phyloP scores from a whole-genome alignment of 768 basidiomycete genomes.

The Mycena haematopus region DNA sequence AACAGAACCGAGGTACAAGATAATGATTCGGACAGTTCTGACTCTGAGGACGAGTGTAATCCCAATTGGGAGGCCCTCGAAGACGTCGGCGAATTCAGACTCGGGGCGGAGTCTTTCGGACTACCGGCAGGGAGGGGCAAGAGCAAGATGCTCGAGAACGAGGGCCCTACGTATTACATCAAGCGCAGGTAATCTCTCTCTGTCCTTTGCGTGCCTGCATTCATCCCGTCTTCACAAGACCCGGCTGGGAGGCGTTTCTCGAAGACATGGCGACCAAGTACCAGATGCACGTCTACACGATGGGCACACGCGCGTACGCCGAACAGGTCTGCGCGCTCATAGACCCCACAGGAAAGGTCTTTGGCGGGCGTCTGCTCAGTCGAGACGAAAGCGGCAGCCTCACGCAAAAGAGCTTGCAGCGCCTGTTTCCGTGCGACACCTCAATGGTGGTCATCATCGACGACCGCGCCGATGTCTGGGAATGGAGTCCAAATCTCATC shows the following conservation, averaged over 20 bases:
- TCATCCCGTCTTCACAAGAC: constrained; percentile 47
- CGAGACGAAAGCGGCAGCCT: constrained; percentile 97
- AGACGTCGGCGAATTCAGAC: constrained; percentile 88
- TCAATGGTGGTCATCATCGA: constrained; percentile 99
- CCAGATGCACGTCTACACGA: constrained; percentile 99
- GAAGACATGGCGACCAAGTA: constrained; percentile 75
- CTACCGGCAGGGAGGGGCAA: constrained; percentile 59
- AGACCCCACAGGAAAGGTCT: constrained; percentile 85
- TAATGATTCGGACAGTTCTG: constrained; percentile 44
- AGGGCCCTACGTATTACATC: constrained; percentile 95
- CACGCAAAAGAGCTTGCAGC: constrained; percentile 89
- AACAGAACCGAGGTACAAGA: constrained; percentile 41
- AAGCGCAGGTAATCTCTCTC: constrained; percentile 83
- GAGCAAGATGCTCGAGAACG: constrained; percentile 68
- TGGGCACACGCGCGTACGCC: constrained; percentile 98
- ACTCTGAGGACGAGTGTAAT: constrained; percentile 72
- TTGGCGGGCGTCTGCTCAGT: constrained; percentile 87
- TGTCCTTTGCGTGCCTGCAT: constrained; percentile 14
- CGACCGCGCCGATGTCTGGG: constrained; percentile 98
- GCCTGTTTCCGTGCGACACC: constrained; percentile 95
- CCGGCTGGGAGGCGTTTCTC: constrained; percentile 86
- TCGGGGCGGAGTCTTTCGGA: constrained; percentile 80
- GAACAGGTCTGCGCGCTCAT: constrained; percentile 94
- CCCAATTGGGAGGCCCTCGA: constrained; percentile 93
- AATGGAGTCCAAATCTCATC: constrained; percentile 94